Conservation (phyloP, 306 rosid genomes). For the Geum urbanum region DNA sequence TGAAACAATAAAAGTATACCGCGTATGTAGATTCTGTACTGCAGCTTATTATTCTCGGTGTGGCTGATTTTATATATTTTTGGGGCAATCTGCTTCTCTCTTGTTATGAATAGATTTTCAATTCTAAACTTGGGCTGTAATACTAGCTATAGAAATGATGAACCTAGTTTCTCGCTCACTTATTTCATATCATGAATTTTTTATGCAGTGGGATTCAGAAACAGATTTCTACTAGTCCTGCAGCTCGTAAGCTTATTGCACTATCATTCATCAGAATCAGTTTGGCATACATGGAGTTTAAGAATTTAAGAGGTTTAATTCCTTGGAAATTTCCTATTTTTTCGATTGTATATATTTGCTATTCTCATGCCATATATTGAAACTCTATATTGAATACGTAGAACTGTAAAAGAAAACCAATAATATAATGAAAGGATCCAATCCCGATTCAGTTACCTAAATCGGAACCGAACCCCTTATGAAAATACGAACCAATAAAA, state of each 20-base stretch:
- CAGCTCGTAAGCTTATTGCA: conserved; percentile 67
- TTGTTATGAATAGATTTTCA: not conserved
- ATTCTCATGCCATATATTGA: not conserved
- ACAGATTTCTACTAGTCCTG: conserved; percentile 70
- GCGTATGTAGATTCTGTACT: not conserved
- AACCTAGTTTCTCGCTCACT: not conserved
- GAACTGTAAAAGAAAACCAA: too few relatives aligned
- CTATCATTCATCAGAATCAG: conserved; percentile 66
- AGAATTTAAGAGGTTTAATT: conserved; percentile 81
- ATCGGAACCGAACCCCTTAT: too few relatives aligned
- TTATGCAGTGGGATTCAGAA: conserved; percentile 74
- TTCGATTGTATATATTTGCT: conserved; percentile 8
- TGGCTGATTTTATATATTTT: not conserved
- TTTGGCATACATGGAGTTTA: conserved; percentile 79
- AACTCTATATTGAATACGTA: too few relatives aligned
- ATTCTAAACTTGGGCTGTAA: not conserved
- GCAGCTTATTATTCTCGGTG: not conserved
- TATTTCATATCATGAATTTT: not conserved
- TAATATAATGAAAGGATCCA: too few relatives aligned
- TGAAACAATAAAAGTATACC: not conserved
- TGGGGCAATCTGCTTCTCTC: not conserved
- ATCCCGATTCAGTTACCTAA: too few relatives aligned
- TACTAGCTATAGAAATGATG: not conserved
- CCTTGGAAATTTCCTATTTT: conserved; percentile 13
- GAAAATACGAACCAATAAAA: too few relatives aligned